phyloP scores from a whole-genome alignment of 1,139 yeast species.

The Blastobotrys indianensis region DNA sequence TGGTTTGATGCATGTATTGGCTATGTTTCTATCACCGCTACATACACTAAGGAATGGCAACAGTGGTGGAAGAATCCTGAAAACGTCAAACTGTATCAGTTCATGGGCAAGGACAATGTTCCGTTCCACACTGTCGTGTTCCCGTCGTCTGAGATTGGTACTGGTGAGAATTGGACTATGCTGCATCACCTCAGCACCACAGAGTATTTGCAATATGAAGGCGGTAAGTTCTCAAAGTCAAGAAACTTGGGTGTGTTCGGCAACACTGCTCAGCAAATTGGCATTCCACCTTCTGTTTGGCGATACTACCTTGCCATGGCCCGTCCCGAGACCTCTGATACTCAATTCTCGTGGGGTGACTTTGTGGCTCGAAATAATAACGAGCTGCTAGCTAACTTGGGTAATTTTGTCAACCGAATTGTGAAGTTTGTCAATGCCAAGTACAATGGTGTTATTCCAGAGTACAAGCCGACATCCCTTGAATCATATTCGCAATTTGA shows the following conservation, averaged over 20 bases:
- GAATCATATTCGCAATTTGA: slow-evolving; percentile 47
- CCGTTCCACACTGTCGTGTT: slow-evolving; percentile 98
- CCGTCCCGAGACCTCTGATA: slow-evolving; percentile 92
- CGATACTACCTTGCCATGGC: slow-evolving; percentile 89
- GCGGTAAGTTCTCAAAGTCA: slow-evolving; percentile 95
- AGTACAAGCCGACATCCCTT: slow-evolving; percentile 38
- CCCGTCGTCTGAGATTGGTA: slow-evolving; percentile 90
- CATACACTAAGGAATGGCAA: slow-evolving; percentile 78
- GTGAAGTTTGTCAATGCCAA: slow-evolving; percentile 86
- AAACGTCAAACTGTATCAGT: slow-evolving; percentile 79
- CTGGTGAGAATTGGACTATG: slow-evolving; percentile 83
- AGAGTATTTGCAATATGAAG: slow-evolving; percentile 94
- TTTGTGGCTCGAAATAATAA: slow-evolving; percentile 90
- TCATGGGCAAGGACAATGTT: slow-evolving; percentile 98
- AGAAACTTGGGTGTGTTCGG: slow-evolving; percentile 98
- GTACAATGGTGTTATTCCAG: slow-evolving; percentile 84
- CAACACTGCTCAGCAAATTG: slow-evolving; percentile 91
- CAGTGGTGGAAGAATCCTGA: slow-evolving; percentile 93
- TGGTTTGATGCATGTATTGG: slow-evolving; percentile 99
- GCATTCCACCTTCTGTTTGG: slow-evolving; percentile 91
- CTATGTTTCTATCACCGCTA: slow-evolving; percentile 91
- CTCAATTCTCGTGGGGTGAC: slow-evolving; percentile 96
- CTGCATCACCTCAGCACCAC: slow-evolving; percentile 89
- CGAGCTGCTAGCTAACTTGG: slow-evolving; percentile 90
- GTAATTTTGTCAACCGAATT: slow-evolving; percentile 92